Evolutionary conservation across 768 basidiomycete species (phyloP).

Genomic region (Rhizopogon salebrosus): DNA sequence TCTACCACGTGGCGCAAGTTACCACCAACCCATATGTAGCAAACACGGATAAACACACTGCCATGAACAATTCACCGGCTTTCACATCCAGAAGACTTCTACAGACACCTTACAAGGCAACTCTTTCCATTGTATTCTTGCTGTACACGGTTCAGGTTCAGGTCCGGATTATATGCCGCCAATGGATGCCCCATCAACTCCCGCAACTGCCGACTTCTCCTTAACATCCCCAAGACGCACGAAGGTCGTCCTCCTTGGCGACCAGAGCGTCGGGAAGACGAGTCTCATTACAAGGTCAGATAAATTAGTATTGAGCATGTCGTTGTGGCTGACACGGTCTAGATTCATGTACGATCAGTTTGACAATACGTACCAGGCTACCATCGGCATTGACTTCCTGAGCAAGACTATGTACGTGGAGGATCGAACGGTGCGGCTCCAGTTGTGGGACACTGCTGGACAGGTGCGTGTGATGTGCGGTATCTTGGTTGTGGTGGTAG

Average conservation of each 20-base stretch:
- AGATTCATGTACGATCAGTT: conserved; percentile 99
- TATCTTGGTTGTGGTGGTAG: background rate
- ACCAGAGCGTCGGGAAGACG: conserved; percentile 98
- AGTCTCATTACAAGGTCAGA: conserved; percentile 91
- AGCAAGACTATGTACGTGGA: conserved; percentile 99
- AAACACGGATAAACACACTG: conserved; percentile 24
- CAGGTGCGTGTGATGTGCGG: conserved; percentile 47
- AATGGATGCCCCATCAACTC: conserved; percentile 57
- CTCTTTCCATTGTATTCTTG: background rate
- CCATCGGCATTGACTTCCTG: conserved; percentile 97
- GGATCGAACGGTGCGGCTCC: conserved; percentile 94
- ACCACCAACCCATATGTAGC: background rate
- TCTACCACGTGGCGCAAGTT: background rate
- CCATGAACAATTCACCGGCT: background rate
- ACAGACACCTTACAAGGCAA: background rate
- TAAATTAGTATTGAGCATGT: conserved; percentile 1
- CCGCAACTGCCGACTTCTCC: conserved; percentile 77
- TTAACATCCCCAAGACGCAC: conserved; percentile 90
- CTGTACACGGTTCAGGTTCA: background rate
- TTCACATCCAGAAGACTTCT: conserved; percentile 3
- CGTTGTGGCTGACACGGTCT: background rate
- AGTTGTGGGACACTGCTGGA: conserved; percentile 98
- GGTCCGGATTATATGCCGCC: background rate
- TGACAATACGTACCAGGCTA: conserved; percentile 98
- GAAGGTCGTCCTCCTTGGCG: conserved; percentile 93